Base-by-base conservation (phyloP, 192 early-diverging fungal species). In the Coemansia sp. region DNA sequence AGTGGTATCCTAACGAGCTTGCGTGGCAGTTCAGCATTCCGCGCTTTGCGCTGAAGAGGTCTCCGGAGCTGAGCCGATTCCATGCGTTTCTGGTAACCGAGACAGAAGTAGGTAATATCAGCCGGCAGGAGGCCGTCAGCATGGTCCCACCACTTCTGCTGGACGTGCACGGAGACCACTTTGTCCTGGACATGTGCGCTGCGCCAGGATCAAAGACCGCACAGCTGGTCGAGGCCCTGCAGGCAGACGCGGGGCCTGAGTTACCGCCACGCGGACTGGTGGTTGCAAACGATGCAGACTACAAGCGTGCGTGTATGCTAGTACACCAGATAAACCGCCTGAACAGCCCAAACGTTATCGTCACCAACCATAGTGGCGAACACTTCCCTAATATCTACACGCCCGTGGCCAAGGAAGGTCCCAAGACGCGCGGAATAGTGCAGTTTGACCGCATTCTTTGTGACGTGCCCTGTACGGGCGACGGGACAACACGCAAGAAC, bases 141-240 rank as follows among this genome's bases (percentile, higher is more conserved):
- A 99, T 99, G 97, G 93, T 98, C 62, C 97, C 97, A n/a, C 91
- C 92, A 47, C 78, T 95, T 62, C 71, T 98, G 24, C 82, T 99
- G 62, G 93, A 96, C 67, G 90, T 98, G 22, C 78, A 93, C 70
- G 87, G 94, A 14, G 76, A 90, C 54, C 95, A 99, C 70, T 84
- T 78, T 60, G 91, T 95, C 24, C 79, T 93, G 61, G 92, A 94
- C 57, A 97, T 94, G 95, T 99, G 97, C 73, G 97, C 97, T 28
- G 94, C 97, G 34, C 97, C 97, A 25, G 97, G 97, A 65, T 94
- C 92, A 65, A 99, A 99, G 79, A 97, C 97, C 21, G 93, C 92
- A 26, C 97, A 98, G 85, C 83, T 92, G 44, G 81, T 93, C 55
- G 90, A 93, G 75, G 88, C 87, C 51, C 79, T 92, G 49, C 90